Evolutionary conservation across 257 asterid species (phyloP).

Genomic region (Lavandula angustifolia): DNA sequence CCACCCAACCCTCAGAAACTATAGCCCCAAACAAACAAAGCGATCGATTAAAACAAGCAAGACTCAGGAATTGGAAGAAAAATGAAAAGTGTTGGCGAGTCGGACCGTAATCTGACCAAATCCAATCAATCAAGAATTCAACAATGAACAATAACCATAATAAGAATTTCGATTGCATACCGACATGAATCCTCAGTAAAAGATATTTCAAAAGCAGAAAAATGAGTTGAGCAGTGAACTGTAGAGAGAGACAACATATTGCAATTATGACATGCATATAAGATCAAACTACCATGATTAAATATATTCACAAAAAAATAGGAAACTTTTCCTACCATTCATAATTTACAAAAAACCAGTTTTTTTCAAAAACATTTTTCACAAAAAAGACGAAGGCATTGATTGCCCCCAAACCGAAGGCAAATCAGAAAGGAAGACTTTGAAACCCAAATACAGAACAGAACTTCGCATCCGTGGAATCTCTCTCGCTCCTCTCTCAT

Average conservation of each 20-base stretch:
- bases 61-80: slow-evolving; percentile 21
- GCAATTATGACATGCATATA: neutral
- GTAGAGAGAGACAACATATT: slow-evolving; percentile 23
- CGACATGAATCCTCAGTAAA: slow-evolving; percentile 68
- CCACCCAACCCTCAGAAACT: slow-evolving; percentile 3
- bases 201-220: slow-evolving; percentile 30
- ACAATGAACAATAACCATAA: no score
- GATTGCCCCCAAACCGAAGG: slow-evolving; percentile 28
- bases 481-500: slow-evolving; percentile 27
- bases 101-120: slow-evolving; percentile 26
- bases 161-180: slow-evolving; percentile 46
- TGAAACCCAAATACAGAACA: slow-evolving; percentile 29
- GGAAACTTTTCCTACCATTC: slow-evolving; percentile 13
- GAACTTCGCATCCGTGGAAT: slow-evolving; percentile 25
- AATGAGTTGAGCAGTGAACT: slow-evolving; percentile 36
- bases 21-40: slow-evolving; percentile 28
- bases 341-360: neutral
- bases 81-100: slow-evolving; percentile 15
- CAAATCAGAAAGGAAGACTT: slow-evolving; percentile 29
- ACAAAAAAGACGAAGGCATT: neutral
- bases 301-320: neutral
- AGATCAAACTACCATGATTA: slow-evolving; percentile 1
- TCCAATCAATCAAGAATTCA: slow-evolving; percentile 26
- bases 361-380: neutral
- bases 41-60: slow-evolving; percentile 31